Evolutionary conservation across 2,329 filamentous ascomycete species (phyloP).

Genomic region (Neurospora crassa): DNA sequence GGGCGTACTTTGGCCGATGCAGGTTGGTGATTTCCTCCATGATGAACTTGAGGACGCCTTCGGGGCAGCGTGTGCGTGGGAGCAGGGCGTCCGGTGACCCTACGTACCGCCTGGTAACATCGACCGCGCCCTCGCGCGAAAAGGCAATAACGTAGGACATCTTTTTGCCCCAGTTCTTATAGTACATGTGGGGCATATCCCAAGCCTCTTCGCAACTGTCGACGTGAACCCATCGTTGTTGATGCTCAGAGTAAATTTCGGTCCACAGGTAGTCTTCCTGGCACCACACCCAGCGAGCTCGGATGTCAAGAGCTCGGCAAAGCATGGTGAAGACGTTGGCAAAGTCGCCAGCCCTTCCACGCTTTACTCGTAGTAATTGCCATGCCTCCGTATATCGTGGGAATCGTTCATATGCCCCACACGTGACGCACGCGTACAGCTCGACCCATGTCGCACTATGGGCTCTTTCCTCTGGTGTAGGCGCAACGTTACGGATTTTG

Average conservation of each 20-base stretch:
- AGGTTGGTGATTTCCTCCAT: conserved; percentile 83
- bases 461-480: conserved; percentile 80
- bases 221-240: conserved; percentile 91
- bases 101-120: conserved; percentile 58
- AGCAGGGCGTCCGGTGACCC: background rate
- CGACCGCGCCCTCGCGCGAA: conserved; percentile 71
- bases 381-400: conserved; percentile 94
- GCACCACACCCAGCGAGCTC: conserved; percentile 97
- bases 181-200: conserved; percentile 88
- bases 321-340: conserved; percentile 99
- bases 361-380: conserved; percentile 75
- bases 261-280: conserved; percentile 97
- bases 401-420: conserved; percentile 76
- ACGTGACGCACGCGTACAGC: conserved; percentile 69
- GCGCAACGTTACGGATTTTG: conserved; percentile 41
- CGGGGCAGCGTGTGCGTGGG: conserved; percentile 64
- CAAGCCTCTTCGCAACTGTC: conserved; percentile 91
- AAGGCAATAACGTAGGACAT: conserved; percentile 97
- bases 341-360: conserved; percentile 89
- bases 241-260: conserved; percentile 90
- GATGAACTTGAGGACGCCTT: conserved; percentile 85
- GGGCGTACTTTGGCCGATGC: conserved; percentile 64
- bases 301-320: conserved; percentile 80
- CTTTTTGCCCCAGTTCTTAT: conserved; percentile 92
- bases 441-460: conserved; percentile 83